A percentile compares a stretch with the other conserved stretches of the same genome.
Evolutionary conservation across 208 protist species (phyloP).

Genomic region (Naegleria lovaniensis): DNA sequence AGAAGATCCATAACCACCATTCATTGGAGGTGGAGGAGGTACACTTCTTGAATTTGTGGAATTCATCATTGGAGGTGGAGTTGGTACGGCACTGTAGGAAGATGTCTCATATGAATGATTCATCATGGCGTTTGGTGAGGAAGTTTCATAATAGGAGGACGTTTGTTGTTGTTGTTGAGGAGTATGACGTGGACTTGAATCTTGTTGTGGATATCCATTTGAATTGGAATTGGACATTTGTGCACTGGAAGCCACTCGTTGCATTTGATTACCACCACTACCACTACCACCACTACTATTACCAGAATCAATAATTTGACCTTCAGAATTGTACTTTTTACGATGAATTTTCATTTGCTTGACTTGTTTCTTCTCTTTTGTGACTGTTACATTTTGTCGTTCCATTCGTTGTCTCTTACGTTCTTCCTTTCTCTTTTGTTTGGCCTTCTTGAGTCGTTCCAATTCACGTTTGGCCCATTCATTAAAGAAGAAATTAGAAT

Average conservation of each 20-base stretch:
- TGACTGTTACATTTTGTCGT: neutral
- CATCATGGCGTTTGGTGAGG: too few species aligned
- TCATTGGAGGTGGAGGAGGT: conserved; percentile 8
- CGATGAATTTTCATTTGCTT: neutral
- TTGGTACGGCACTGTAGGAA: neutral
- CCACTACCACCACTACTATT: too few species aligned
- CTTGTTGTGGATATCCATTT: neutral
- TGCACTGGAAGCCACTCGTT: neutral
- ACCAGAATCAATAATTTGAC: neutral
- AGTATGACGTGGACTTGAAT: neutral
- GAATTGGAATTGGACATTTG: neutral
- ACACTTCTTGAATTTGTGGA: neutral
- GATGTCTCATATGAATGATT: too few species aligned
- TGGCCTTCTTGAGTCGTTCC: neutral
- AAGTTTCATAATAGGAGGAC: too few species aligned
- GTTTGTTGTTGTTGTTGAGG: neutral
- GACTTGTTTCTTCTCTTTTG: neutral
- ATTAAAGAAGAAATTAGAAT: conserved; percentile 18
- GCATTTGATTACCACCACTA: too few species aligned
- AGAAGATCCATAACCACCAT: neutral
- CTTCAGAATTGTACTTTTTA: conserved; percentile 7
- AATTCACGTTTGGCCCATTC: neutral
- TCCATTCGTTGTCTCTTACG: neutral
- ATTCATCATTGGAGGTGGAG: neutral
- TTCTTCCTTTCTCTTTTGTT: conserved; percentile 20